A percentile compares a stretch with the other conserved stretches of the same genome.
Evolutionary conservation across 495 filamentous ascomycete genomes (phyloP).

Genomic region (Trichoderma reesei): DNA sequence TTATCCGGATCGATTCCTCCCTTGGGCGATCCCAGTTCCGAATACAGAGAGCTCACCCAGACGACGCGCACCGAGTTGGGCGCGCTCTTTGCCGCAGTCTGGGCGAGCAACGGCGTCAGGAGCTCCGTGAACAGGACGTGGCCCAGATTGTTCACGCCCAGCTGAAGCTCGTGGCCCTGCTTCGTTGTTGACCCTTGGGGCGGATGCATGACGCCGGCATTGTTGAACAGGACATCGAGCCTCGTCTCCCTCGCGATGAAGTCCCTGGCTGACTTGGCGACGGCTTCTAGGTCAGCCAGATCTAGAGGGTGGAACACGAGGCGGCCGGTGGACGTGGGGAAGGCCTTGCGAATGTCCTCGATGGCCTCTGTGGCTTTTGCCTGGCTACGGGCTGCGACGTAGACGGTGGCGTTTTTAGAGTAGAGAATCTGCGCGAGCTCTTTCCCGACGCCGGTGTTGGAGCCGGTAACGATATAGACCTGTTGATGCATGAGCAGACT

Average conservation of each 20-base stretch:
- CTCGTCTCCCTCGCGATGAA: constrained; percentile 19
- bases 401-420: constrained; percentile 38
- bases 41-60: constrained; percentile 31
- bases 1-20: constrained; percentile 29
- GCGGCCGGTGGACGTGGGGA: constrained; percentile 19
- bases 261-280: constrained; percentile 16
- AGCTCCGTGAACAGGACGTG: constrained; percentile 31
- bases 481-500: not conserved
- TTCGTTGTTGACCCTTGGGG: constrained; percentile 17
- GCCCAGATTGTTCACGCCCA: constrained; percentile 33
- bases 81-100: constrained; percentile 17
- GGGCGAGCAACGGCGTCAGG: constrained; percentile 30
- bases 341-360: constrained; percentile 18
- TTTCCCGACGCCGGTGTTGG: constrained; percentile 38
- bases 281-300: constrained; percentile 19
- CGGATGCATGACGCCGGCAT: constrained; percentile 32
- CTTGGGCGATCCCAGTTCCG: constrained; percentile 22
- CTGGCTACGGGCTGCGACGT: constrained; percentile 40
- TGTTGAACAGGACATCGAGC: constrained; percentile 26
- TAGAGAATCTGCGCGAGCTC: constrained; percentile 38
- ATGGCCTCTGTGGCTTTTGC: constrained; percentile 25
- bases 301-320: constrained; percentile 23
- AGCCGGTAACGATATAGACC: constrained; percentile 42
- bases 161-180: constrained; percentile 25
- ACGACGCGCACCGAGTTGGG: constrained; percentile 31